Evolutionary conservation across 2,329 filamentous ascomycete species (phyloP), one percentile per base, ranked within the genome.

Genomic region (Aspergillaceae sp.): DNA sequence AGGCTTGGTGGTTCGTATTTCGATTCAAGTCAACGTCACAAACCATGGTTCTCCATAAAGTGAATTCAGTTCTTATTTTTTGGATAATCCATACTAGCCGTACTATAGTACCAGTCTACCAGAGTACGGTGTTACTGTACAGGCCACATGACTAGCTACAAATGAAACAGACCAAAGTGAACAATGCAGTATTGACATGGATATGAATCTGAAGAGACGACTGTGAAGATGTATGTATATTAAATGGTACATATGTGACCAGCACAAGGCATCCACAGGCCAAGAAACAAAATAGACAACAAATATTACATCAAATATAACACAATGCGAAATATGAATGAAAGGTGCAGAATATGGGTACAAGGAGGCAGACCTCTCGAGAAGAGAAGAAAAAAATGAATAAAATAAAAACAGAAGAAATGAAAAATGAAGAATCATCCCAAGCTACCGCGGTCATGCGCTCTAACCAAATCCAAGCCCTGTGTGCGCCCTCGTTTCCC

Each of bases 181-280:
- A 19, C 19, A 19, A 19, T 19, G 19, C 19, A 19, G 19, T 19
- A 19, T 19, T 19, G 19, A 19, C 19, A 19, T 19, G 19, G 19
- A 19, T 19, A 19, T 19, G 19, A 19, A 19, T 19, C 19, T 19
- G 19, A 19, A 19, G 61, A 61, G 54, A 57, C 44, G 55, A 60
- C 52, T 50, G 55, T 53, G 49, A 19, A 38, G 43, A 44, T 50
- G 47, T 19, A 19, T 19, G 19, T 19, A 19, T 19, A 64, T 61
- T 63, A 65, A 59, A 64, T 60, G 61, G 61, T 66, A 67, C 63
- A 61, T 46, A 61, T 65, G 63, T 67, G 66, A 51, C 66, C 66
- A 66, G 66, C 66, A 69, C 65, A 65, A 52, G 48, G 50, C 47
- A 52, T 43, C 44, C 19, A 19, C 19, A 19, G 19, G 19, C 19